These are phyloP conservation scores for Coniferiporia sulphurascens DNA, from an alignment of 1,284 basidiomycete species.

Conservation along the genomic window DNA sequence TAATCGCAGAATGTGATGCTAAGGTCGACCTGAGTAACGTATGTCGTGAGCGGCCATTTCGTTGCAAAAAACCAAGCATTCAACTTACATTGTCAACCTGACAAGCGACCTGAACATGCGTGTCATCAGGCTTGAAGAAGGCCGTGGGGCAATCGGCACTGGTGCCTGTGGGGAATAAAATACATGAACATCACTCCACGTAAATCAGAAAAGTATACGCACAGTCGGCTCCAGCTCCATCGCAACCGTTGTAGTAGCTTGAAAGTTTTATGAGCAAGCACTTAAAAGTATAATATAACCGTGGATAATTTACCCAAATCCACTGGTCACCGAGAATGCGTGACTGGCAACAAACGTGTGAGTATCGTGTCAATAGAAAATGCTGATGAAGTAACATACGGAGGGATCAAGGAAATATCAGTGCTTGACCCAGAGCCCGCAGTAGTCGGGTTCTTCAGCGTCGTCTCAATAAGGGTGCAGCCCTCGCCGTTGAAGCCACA, in stretches of 20 bases:
- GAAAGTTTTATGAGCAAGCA: background rate
- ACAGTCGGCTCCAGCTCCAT: constrained; percentile 22
- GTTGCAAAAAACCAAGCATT: background rate
- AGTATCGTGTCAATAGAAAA: constrained; percentile 10
- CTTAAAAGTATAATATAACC: background rate
- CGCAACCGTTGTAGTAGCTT: constrained; percentile 22
- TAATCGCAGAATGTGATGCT: constrained; percentile 23
- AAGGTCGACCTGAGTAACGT: constrained; percentile 19
- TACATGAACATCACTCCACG: background rate
- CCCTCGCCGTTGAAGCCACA: constrained; percentile 23
- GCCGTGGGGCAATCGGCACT: constrained; percentile 19
- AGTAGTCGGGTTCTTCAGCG: constrained; percentile 20
- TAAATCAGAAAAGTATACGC: background rate
- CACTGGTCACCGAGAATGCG: constrained; percentile 22
- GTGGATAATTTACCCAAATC: constrained; percentile 17
- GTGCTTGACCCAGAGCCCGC: constrained; percentile 21
- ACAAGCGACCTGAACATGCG: constrained; percentile 20
- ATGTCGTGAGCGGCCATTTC: background rate
- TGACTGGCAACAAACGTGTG: background rate
- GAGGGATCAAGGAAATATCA: constrained; percentile 23
- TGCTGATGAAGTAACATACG: background rate
- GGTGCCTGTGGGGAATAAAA: constrained; percentile 10
- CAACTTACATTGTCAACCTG: constrained; percentile 21
- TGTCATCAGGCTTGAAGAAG: constrained; percentile 20
- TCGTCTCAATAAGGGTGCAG: constrained; percentile 22